Evolutionary conservation across 352 stramenopile species (phyloP), one percentile per base, ranked within the genome.

Genomic region (Vaucheria bursata): DNA sequence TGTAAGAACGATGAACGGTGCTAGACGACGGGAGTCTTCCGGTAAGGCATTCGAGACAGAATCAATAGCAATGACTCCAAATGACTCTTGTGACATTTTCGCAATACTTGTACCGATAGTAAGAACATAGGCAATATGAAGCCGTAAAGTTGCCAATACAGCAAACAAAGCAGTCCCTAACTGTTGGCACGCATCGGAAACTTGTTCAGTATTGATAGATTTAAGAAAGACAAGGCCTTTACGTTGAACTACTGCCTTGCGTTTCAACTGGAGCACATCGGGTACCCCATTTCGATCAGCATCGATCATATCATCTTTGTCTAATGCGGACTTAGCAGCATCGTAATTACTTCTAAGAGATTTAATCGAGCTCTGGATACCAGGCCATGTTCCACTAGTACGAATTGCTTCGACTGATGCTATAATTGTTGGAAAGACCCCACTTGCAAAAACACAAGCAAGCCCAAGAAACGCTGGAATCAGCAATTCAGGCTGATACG

Each of bases 131-230:
- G 65, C 65, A 12, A 37, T 1, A 12, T 40, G 12, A 1, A 72
- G 6, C 33, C 65, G 65, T 6, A 72, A 35, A 12, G 65, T 72
- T 6, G 65, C 65, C 1, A 72, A 35, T 2, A 72, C 65, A 2
- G 65, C 65, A 35, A 72, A 37, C 6, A 72, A 35, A 29, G 65
- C 31, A 1, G 31, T 8, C 31, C 29, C 65, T 29, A 72, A 35
- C 33, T 40, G 12, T 35, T 72, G 65, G 6, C 6, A 32, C 6
- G 31, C 65, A 40, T 38, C 65, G 2, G 65, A 32, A 6, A 72
- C 65, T 40, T 72, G 65, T 2, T 72, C 65, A 7, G 6, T 25
- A 35, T 72, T 72, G 65, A 72, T 40, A 35, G 65, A 72, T 40
- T 72, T 72, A 35, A 72, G 12, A 25, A 72, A 8, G 31, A 72